Evolutionary conservation across 1,284 basidiomycete genomes (phyloP), one percentile per base, ranked within the genome.

Genomic region (Kwoniella shivajii): DNA sequence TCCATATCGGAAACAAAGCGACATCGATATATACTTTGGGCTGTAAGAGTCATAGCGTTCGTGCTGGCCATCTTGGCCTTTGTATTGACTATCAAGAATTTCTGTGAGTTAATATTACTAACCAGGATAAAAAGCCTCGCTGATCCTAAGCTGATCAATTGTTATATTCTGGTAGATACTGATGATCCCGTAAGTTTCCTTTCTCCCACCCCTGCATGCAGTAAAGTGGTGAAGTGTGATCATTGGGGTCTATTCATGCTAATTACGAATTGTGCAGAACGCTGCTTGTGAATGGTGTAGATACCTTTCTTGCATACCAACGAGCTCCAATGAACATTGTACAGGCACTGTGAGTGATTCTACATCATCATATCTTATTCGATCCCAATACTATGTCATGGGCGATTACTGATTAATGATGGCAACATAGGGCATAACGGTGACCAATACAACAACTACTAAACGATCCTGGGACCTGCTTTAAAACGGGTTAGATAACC

Each of bases 271-370:
- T 29, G 37, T 38, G 27, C 56, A 69, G 66, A 72, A 74, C 47
- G 71, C 73, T 84, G 90, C 91, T 20, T 97, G 94, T 74, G 82
- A 85, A 46, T 90, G 93, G 77, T 98, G 95, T 72, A 84, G 91
- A 50, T 95, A 91, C 76, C 77, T 95, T 3, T 91, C 88, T 1
- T 95, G 92, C 67, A 86, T 92, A 72, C 92, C 92, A 1, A 88
- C 86, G 4, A 77, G 80, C 36, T 78, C 84, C 2, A 94, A 94
- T 69, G 85, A 90, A 65, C 80, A 87, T 60, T 93, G 90, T 69
- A 79, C 87, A 80, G 91, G 89, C 4, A 74, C 74, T 2, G 75
- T 75, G 48, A 67, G 71, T 69, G 14, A 4, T 39, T 36, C 31
- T 43, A 11, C 1, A 7, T 29, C 16, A 39, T 4, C 22, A 16